Evolutionary conservation across 371 early-diverging fungal genomes (phyloP), one percentile per base, ranked within the genome.

Genomic region (Funneliformis caledonium): DNA sequence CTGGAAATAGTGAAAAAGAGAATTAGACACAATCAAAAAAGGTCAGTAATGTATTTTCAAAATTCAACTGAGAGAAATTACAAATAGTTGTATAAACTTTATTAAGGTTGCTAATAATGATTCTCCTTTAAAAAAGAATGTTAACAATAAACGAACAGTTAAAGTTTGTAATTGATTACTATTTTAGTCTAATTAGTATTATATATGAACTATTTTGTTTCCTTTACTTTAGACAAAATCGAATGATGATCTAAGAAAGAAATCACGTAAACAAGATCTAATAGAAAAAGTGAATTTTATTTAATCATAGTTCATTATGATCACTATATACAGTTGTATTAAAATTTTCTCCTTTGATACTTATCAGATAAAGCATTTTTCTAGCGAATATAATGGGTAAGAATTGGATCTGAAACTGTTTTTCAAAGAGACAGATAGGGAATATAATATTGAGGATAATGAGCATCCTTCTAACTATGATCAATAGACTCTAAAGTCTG

Each of bases 401-500:
- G 33, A 26, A 76, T 76, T 76, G 64, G 77, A 76, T 76, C 47
- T 47, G 5, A 47, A 64, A 76, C 65, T 76, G 16, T 48, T 64
- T 48, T 64, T 76, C 1, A 47, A 45, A 62, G 77, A 62, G 77
- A 76, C 65, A 47, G 45, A 76, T 43, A 64, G 8, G 64, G 77
- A 76, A 76, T 76, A 76, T 64, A 22, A 64, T 76, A 26, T 5
- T 76, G 77, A 65, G 11, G 47, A 37, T 22, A 22, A n/a, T n/a
- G 64, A 3, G 43, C 76, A 62, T 76, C 64, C 76, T n/a, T 76
- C 22, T 76, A n/a, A 62, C 22, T n/a, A 72, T 19, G n/a, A 72
- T 52, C 50, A 72, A 72, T 62, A 42, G 76, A 76, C 47, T 45
- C 64, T 76, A 76, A 62, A 76, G 64, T 76, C 76, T 64, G 65